phyloP scores from a whole-genome alignment of 176 grass and related monocot genomes.

The Avena insularis region DNA sequence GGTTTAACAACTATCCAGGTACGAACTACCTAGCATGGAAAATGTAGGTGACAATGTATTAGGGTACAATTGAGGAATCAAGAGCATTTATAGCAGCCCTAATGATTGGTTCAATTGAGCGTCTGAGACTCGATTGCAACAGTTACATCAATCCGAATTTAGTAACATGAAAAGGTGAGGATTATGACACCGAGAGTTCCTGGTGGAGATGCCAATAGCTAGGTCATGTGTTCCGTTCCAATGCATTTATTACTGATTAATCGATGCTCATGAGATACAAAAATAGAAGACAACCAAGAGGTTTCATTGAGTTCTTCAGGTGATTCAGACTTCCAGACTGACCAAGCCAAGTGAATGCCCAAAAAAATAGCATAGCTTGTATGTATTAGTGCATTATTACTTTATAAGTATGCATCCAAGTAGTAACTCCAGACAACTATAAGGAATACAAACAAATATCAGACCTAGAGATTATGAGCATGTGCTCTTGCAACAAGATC shows the following conservation, averaged over 20 bases:
- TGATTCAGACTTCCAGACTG: background rate
- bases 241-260: constrained; percentile 6
- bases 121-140: background rate
- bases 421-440: background rate
- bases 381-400: background rate
- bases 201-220: background rate
- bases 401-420: constrained; percentile 30
- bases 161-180: background rate
- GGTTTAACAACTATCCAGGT: background rate
- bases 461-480: constrained; percentile 94
- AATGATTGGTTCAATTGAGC: background rate
- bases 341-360: background rate
- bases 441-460: constrained; percentile 24
- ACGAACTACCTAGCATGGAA: constrained; percentile 7
- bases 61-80: background rate
- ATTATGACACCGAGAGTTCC: constrained; percentile 22
- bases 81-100: background rate
- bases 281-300: background rate
- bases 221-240: background rate
- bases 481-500: constrained; percentile 93
- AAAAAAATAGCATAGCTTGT: background rate
- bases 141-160: constrained; percentile 7
- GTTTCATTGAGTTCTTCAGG: constrained; percentile 1
- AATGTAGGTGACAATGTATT: background rate
- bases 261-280: constrained; percentile 17